These are phyloP conservation scores for Euptelea pleiosperma DNA, from an alignment of 164 flowering plant species.

Conservation along the genomic window DNA sequence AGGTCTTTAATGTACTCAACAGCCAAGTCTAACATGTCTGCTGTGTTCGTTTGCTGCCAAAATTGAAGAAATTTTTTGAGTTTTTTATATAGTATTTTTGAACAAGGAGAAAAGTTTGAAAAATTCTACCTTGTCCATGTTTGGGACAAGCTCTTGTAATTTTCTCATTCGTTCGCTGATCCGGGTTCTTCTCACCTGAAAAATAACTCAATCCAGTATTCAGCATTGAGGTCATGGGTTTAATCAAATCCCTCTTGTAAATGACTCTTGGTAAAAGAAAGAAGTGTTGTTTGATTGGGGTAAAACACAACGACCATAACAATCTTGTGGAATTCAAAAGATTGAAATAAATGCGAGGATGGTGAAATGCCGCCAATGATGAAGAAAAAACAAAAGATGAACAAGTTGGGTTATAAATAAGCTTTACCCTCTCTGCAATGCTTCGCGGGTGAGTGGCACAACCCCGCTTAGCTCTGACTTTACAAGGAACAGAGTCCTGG, in stretches of 20 bases:
- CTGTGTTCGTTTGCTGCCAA: conserved; percentile 92
- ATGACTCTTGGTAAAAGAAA: too few relatives aligned
- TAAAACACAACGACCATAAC: too few relatives aligned
- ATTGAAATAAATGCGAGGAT: not conserved
- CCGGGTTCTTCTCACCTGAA: conserved; percentile 84
- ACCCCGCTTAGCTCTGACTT: conserved; percentile 82
- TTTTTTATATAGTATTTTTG: too few relatives aligned
- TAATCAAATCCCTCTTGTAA: too few relatives aligned
- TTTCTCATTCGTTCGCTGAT: conserved; percentile 95
- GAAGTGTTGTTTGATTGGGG: too few relatives aligned
- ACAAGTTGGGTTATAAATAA: not conserved
- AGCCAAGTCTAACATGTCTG: conserved; percentile 96
- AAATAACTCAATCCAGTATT: conserved; percentile 4
- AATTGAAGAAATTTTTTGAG: not conserved
- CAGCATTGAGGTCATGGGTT: not conserved
- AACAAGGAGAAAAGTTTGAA: not conserved
- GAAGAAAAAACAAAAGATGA: too few relatives aligned
- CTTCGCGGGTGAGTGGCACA: conserved; percentile 94
- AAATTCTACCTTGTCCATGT: conserved; percentile 86
- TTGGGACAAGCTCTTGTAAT: conserved; percentile 93
- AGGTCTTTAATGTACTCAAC: conserved; percentile 92
- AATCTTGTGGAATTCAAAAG: not conserved
- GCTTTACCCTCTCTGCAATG: conserved; percentile 93
- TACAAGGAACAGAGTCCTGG: conserved; percentile 74
- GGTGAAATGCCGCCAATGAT: too few relatives aligned